Evolutionary conservation across 2,329 filamentous ascomycete genomes (phyloP).

Genomic region (Botrytis medusae): DNA sequence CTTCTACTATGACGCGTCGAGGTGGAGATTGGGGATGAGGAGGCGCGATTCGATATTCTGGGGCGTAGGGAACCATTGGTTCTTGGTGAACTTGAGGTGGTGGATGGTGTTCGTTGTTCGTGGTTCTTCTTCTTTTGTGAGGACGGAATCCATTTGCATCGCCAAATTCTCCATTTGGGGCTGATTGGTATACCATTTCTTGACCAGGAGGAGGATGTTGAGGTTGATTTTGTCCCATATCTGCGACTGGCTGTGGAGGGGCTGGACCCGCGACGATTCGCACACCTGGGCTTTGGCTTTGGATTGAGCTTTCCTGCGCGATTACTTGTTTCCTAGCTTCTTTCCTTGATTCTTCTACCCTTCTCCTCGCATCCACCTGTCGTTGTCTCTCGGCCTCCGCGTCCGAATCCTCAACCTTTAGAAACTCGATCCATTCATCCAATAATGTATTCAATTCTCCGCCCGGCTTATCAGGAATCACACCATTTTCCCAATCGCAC

Average conservation of each 20-base stretch:
- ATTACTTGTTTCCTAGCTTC: conserved; percentile 38
- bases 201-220: conserved; percentile 15
- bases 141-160: conserved; percentile 36
- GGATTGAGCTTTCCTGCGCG: conserved; percentile 33
- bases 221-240: conserved; percentile 28
- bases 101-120: conserved; percentile 33
- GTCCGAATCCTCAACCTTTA: conserved; percentile 39
- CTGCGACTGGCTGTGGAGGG: conserved; percentile 24
- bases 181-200: conserved; percentile 30
- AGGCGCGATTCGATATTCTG: conserved; percentile 17
- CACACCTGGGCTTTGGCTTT: conserved; percentile 28
- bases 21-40: conserved; percentile 36
- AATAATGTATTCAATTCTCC: conserved; percentile 38
- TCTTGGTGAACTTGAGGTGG: conserved; percentile 36
- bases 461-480: conserved; percentile 37
- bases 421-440: conserved; percentile 40
- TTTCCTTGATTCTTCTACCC: conserved; percentile 38
- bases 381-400: conserved; percentile 39
- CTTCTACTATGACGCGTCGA: conserved; percentile 38
- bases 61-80: conserved; percentile 25
- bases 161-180: conserved; percentile 22
- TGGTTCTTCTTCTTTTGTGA: conserved; percentile 36
- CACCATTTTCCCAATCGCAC: conserved; percentile 39
- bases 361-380: conserved; percentile 38
- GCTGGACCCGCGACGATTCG: conserved; percentile 26